Evolutionary conservation across 2,329 filamentous ascomycete genomes (phyloP).

Genomic region (Diatrype stigma): DNA sequence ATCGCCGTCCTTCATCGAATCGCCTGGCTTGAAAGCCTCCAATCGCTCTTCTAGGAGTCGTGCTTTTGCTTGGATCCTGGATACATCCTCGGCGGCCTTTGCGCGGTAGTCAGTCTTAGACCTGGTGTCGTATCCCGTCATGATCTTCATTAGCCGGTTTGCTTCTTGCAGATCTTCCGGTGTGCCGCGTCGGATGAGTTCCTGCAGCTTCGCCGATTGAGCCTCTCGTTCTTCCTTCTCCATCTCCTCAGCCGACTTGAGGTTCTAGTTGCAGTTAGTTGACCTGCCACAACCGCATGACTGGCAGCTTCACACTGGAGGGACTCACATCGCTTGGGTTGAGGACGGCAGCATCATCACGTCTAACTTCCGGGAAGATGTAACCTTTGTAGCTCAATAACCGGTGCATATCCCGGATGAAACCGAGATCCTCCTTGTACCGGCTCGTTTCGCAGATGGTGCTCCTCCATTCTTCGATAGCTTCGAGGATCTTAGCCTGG

Average conservation of each 20-base stretch:
- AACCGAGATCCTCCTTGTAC: slow-evolving; percentile 95
- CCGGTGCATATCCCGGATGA: slow-evolving; percentile 96
- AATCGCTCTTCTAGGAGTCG: slow-evolving; percentile 88
- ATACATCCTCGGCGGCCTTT: slow-evolving; percentile 93
- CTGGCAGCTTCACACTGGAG: neutral
- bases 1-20: slow-evolving; percentile 66
- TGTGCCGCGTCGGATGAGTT: slow-evolving; percentile 86
- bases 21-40: slow-evolving; percentile 75
- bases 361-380: slow-evolving; percentile 84
- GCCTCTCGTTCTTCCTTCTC: slow-evolving; percentile 93
- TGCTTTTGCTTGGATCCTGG: slow-evolving; percentile 94
- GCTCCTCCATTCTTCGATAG: slow-evolving; percentile 96
- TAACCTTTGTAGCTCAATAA: slow-evolving; percentile 96
- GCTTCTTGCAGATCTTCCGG: slow-evolving; percentile 95
- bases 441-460: slow-evolving; percentile 98
- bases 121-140: slow-evolving; percentile 94
- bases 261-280: slow-evolving; percentile 54
- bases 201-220: slow-evolving; percentile 96
- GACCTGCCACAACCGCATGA: neutral
- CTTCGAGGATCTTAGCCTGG: slow-evolving; percentile 87
- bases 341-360: slow-evolving; percentile 91
- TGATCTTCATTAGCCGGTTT: slow-evolving; percentile 97
- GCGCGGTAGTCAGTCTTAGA: slow-evolving; percentile 97
- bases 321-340: slow-evolving; percentile 89
- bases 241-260: slow-evolving; percentile 97